These are phyloP conservation scores for Malus asiatica DNA, from an alignment of 306 rosid genomes.

Conservation along the genomic window DNA sequence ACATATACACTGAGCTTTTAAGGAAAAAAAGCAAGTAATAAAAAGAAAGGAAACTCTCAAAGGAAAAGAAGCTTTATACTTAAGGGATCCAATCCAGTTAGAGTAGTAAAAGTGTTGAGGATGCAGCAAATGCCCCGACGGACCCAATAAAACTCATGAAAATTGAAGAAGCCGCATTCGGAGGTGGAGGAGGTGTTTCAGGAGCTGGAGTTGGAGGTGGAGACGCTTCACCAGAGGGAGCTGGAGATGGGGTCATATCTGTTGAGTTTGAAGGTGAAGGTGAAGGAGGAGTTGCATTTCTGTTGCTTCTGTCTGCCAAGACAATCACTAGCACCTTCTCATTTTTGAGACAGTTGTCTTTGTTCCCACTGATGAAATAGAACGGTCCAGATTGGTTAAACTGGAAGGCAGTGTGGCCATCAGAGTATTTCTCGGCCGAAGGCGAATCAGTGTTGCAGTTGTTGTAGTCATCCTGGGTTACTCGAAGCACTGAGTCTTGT, in stretches of 20 bases:
- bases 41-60: neutral
- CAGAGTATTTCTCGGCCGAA: slow-evolving; percentile 32
- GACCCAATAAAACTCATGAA: slow-evolving; percentile 36
- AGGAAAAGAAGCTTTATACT: slow-evolving; percentile 7
- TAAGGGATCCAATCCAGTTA: slow-evolving; percentile 14
- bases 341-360: slow-evolving; percentile 61
- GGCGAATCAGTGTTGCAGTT: slow-evolving; percentile 56
- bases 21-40: neutral
- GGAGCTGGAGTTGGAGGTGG: slow-evolving; percentile 49
- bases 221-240: slow-evolving; percentile 30
- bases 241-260: slow-evolving; percentile 23
- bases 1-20: slow-evolving; percentile 23
- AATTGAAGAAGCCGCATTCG: slow-evolving; percentile 47
- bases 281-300: slow-evolving; percentile 32
- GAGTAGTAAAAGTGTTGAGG: slow-evolving; percentile 36
- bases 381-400: slow-evolving; percentile 54
- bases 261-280: slow-evolving; percentile 17
- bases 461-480: slow-evolving; percentile 48
- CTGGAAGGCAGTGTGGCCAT: slow-evolving; percentile 61
- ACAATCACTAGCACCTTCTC: slow-evolving; percentile 69
- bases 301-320: slow-evolving; percentile 51
- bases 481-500: slow-evolving; percentile 71
- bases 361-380: slow-evolving; percentile 75
- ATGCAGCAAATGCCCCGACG: slow-evolving; percentile 63
- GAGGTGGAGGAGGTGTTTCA: slow-evolving; percentile 36